Evolutionary conservation across 495 filamentous ascomycete genomes (phyloP), one percentile per base, ranked within the genome.

Genomic region (Podospora pseudopauciseta): DNA sequence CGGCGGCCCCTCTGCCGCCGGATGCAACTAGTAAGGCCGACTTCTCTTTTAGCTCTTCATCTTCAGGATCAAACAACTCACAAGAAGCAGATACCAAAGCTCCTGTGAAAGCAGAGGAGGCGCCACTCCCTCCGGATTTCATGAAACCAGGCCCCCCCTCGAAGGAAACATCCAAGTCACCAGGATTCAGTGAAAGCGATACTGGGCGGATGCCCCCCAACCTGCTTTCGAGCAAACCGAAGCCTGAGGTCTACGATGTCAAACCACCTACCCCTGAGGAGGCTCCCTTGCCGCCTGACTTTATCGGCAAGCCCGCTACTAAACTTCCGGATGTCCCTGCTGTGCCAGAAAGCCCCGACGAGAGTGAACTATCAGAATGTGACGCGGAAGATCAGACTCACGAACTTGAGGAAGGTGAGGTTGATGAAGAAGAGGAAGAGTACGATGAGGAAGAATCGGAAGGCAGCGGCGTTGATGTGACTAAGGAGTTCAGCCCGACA

Each of bases 1-100:
- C 79, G 59, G 86, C 89, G 71, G 74, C 85, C 16, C 91, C 92
- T 63, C 77, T 94, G 49, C 92, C 92, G 34, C 91, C 91, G n/a
- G 90, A 93, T 68, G 76, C 90, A 57, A 91, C 89, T 23, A 92
- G 87, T 80, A 90, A 88, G 80, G 81, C 83, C 68, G 81, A 74
- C 59, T 92, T 88, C 77, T 81, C 92, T 64, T 89, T 68, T 34
- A 68, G 89, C 28, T 90, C 90, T 6, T 84, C 84, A 65, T 91
- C 90, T 19, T 90, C 91, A 64, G 76, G 75, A 68, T 81, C 83
- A 69, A 70, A 74, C 73, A 70, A 69, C 68, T 76, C 78, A 75
- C 78, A 78, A 73, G 79, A 80, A 68, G 65, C 72, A 73, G 73
- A 70, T 61, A 67, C 76, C 59, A 78, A 79, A 59, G 63, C 71